Evolutionary conservation across 2,329 filamentous ascomycete species (phyloP), one percentile per base, ranked within the genome.

Genomic region (Fusarium sp.): DNA sequence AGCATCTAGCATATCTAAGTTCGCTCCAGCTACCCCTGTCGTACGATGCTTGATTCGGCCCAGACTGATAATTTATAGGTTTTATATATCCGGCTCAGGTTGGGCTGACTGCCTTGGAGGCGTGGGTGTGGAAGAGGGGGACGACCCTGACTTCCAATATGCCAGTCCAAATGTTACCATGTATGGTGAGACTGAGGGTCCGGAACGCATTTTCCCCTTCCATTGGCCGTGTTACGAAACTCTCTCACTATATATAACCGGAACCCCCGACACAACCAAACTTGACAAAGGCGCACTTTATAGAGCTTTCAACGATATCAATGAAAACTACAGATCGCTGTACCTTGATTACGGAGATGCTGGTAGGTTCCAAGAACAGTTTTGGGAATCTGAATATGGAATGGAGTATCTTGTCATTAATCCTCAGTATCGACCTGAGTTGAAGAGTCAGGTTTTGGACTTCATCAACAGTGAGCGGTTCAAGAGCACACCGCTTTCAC

Each of bases 151-250:
- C 24, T 45, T 54, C 17, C 7, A 26, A n/a, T 9, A 10, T 17
- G 28, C 22, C 11, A 10, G 36, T 6, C 42, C 39, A 3, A 11
- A 1, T 6, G 33, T n/a, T 28, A 28, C 26, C 26, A 28, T 28
- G 26, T 56, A 56, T 15, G 17, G 8, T 22, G 48, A 48, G 8
- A 17, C 38, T 5, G 48, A 48, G 13, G 20, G 42, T 2, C 42
- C 42, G 13, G 52, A 40, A 18, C 26, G 52, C 8, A 42, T 56
- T 5, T 15, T 48, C 5, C 49, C 36, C 2, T 33, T 56, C 34
- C 52, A 56, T 28, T 38, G 28, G 42, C 6, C 46, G 7, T 56
- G 53, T 43, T 49, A 56, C 13, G 26, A 20, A 9, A 39, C 4
- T 9, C 40, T 49, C 6, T 18, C 53, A 11, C 15, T 26, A 4